Conservation (phyloP, 1,139 yeast species). For the Kodamaea sp. region DNA sequence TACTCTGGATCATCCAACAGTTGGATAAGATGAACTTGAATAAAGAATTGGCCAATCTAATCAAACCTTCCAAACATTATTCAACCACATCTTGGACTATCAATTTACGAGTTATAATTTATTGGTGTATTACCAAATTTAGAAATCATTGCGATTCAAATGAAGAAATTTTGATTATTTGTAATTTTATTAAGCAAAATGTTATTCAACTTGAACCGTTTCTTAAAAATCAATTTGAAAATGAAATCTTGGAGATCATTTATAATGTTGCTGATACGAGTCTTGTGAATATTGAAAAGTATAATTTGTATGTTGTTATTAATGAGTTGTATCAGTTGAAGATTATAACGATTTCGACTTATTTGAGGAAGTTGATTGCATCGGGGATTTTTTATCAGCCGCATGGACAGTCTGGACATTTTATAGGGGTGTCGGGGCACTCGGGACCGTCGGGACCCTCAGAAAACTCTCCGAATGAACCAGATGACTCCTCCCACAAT, state of each 20-base stretch:
- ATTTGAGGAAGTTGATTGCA: constrained; percentile 73
- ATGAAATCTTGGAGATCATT: constrained; percentile 34
- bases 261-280: constrained; percentile 21
- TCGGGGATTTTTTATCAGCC: constrained; percentile 70
- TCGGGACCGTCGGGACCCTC: too few relatives aligned
- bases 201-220: constrained; percentile 26
- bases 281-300: constrained; percentile 18
- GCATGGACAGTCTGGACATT: too few relatives aligned
- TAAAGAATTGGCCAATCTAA: constrained; percentile 27
- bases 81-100: constrained; percentile 34
- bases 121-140: constrained; percentile 49
- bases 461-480: too few relatives aligned
- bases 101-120: constrained; percentile 35
- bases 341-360: constrained; percentile 59
- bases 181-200: constrained; percentile 37
- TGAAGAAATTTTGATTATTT: constrained; percentile 34
- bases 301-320: constrained; percentile 48
- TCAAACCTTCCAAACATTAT: constrained; percentile 22
- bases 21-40: constrained; percentile 33
- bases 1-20: constrained; percentile 29
- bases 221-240: constrained; percentile 44
- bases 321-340: constrained; percentile 52
- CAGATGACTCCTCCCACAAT: too few relatives aligned
- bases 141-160: constrained; percentile 28
- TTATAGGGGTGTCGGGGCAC: too few relatives aligned